Evolutionary conservation across 768 basidiomycete species (phyloP), one percentile per base, ranked within the genome.

Genomic region (Panellus pusillus): DNA sequence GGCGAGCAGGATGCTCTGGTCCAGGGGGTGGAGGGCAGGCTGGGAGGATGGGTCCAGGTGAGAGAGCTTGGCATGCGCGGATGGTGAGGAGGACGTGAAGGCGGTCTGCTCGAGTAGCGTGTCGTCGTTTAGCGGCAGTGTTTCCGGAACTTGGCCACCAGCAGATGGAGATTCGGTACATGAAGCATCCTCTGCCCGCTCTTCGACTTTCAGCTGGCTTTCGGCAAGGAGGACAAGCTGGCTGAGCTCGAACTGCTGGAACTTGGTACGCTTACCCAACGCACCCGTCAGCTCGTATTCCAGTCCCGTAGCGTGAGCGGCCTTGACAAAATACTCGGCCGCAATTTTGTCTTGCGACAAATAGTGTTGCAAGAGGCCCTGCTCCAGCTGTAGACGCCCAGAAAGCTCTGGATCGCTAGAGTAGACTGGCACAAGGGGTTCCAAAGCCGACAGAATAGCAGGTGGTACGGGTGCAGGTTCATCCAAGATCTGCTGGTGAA

Each of bases 161-260:
- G 17, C 27, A 61, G 43, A n/a, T 49, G 54, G 20, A 44, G 27
- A 24, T 45, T 47, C n/a, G 44, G 53, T 28, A 54, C 54, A 32
- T 43, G 37, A 12, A 54, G 46, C 24, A 48, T 54, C 18, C 18
- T 28, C 49, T 18, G 47, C 32, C 39, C 51, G 55, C 13, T 54
- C 40, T 37, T 43, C 47, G 28, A 49, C 50, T 20, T 52, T 50
- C 35, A 80, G 69, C 50, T 83, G 81, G 56, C 93, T 93, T 66
- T 94, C 83, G n/a, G 97, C 96, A 17, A 99, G 81, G 19, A 99
- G 76, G 38, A 98, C 90, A 45, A 99, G 84, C 70, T 99, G 97
- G 49, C 87, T 89, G 51, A 90, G 74, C 31, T 93, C 89, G 47
- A 73, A 81, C 57, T 88, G 77, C 70, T 99, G 97, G 70, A 90